These are phyloP conservation scores for Nakazawaea peltata DNA, from an alignment of 805 yeast species.

Conservation along the genomic window DNA sequence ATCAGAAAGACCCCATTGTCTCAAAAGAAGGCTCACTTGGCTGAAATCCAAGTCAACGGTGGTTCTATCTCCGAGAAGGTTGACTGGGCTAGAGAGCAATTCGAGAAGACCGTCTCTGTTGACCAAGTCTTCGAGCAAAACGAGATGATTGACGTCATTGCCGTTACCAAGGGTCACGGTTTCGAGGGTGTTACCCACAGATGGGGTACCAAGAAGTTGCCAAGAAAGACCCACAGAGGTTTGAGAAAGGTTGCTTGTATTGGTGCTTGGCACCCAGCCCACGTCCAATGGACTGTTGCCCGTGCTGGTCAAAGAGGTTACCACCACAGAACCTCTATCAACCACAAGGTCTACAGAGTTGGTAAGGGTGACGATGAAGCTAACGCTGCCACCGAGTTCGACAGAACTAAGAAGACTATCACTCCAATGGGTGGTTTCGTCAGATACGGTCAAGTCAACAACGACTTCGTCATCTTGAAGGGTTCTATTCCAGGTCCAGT, in stretches of 20 bases:
- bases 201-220: slow-evolving; percentile 99
- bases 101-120: slow-evolving; percentile 96
- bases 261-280: slow-evolving; percentile 99
- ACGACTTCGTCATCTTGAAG: slow-evolving; percentile 95
- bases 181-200: slow-evolving; percentile 99
- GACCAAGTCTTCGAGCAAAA: slow-evolving; percentile 96
- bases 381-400: slow-evolving; percentile 93
- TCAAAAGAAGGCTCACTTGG: slow-evolving; percentile 99
- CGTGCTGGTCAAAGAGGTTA: slow-evolving; percentile 99
- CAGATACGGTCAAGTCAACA: slow-evolving; percentile 96
- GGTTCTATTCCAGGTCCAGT: slow-evolving; percentile 99
- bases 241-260: slow-evolving; percentile 99
- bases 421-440: slow-evolving; percentile 99
- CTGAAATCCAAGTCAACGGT: slow-evolving; percentile 99
- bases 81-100: slow-evolving; percentile 97
- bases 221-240: slow-evolving; percentile 99
- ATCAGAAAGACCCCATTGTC: slow-evolving; percentile 97
- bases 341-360: slow-evolving; percentile 99
- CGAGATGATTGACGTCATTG: slow-evolving; percentile 97
- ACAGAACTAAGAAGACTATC: slow-evolving; percentile 99
- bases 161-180: slow-evolving; percentile 99
- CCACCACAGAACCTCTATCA: slow-evolving; percentile 99
- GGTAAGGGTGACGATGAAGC: slow-evolving; percentile 95
- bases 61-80: slow-evolving; percentile 97
- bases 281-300: slow-evolving; percentile 99